Base-by-base conservation (phyloP, 2,329 filamentous ascomycete genomes). In the Aspergillus awamori region DNA sequence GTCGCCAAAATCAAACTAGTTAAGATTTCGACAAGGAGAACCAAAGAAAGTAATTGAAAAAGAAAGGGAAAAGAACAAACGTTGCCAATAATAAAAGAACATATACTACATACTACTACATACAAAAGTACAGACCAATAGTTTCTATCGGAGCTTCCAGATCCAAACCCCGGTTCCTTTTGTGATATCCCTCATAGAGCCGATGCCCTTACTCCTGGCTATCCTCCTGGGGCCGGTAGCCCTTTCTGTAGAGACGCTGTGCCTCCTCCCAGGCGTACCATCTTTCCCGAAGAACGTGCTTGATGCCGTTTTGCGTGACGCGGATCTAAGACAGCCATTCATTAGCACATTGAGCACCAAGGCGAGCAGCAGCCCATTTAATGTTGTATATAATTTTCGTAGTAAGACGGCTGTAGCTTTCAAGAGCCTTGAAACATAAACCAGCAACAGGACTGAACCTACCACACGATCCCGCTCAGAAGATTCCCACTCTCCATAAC, bases 281-380 rank as follows among this genome's bases (percentile, higher is more conserved):
- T 70, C 94, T 86, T 79, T 97, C 93, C 38, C 91, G 94, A 71
- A 98, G 81, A 53, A 89, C 86, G 67, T 95, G 90, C 80, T 92
- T 92, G 77, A 98, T 96, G 49, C 84, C 83, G 71, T 87, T 86
- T 86, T 94, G 92, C 24, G 94, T 97, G 74, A 82, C 81, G 69
- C 83, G 83, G 62, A 96, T 85, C 92, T 96, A 71, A n/a, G 11
- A 11, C 4, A n/a, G 11, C 22, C 24, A 48, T 24, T 13, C 38
- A 43, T 57, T 43, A 57, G 43, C 8, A 22, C 48, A n/a, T n/a
- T 30, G 13, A 10, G 26, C 15, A 20, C 20, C 8, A 20, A 51
- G 33, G 8, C 24, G 47, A n/a, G 26, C 6, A 51, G 28, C 11
- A 36, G 33, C 10, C 33, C 4, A 26, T 26, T 5, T 2, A 7